Evolutionary conservation across 1,284 basidiomycete genomes (phyloP), one percentile per base, ranked within the genome.

Genomic region (Ustilago vetiveriae): DNA sequence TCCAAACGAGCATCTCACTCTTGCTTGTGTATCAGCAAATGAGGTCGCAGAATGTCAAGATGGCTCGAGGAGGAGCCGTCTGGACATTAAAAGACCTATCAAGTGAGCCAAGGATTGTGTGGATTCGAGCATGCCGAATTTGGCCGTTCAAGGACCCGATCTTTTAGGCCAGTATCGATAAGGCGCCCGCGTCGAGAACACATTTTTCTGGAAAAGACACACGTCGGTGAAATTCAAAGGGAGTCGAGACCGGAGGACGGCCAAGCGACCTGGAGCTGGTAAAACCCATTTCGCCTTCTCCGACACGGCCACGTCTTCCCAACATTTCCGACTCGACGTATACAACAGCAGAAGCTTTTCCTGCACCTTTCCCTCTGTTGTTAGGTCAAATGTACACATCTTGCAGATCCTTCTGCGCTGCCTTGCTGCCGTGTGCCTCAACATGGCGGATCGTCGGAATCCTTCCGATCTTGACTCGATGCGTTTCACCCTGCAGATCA

Each of bases 261-360:
- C 23, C n/a, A n/a, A n/a, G n/a, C n/a, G n/a, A n/a, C n/a, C n/a
- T n/a, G n/a, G n/a, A n/a, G n/a, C n/a, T n/a, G n/a, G n/a, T n/a
- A n/a, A n/a, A n/a, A n/a, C n/a, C n/a, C n/a, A n/a, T n/a, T 35
- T 39, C 33, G 36, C 32, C 41, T 35, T 29, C 47, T 46, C 58
- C 51, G 39, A 43, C 36, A 54, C 41, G 24, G 24, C 58, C 58
- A 49, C 36, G n/a, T n/a, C n/a, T 60, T 53, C 51, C 58, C 58
- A 55, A 62, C 58, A 62, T 62, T 62, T 62, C 47, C 51, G 41
- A 22, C n/a, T n/a, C n/a, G n/a, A n/a, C n/a, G n/a, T n/a, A n/a
- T n/a, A n/a, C n/a, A n/a, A n/a, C n/a, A n/a, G n/a, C n/a, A n/a
- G n/a, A n/a, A n/a, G n/a, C n/a, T n/a, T n/a, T n/a, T n/a, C n/a